Base-by-base conservation (phyloP, 768 basidiomycete genomes). In the Tulasnella sp. region DNA sequence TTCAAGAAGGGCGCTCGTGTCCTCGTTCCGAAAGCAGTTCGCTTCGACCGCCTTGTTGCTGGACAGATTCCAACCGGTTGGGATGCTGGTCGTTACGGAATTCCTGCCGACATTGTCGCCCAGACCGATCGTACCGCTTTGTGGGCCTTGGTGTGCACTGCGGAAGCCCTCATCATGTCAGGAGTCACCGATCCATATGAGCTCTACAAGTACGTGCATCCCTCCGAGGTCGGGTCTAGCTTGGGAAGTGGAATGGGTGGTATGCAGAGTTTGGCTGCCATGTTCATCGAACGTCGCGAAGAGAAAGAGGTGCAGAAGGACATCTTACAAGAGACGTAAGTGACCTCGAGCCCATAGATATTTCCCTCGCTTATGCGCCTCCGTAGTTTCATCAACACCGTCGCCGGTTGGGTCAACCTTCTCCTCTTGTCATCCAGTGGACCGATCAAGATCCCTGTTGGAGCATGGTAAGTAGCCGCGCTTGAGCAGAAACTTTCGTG, bases 231-330 rank as follows among this genome's bases (percentile, higher is more conserved):
- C 81, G 98, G 98, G 80, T 95, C 96, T 3, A 91, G 93, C 80
- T 88, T 99, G 81, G 98, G 98, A 80, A 96, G 95, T 84, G 98
- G 98, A 83, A 99, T 99, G 97, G 98, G 98, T 83, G 98, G 98
- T 84, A 91, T 95, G 82, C 91, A 92, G 80, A 94, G 94, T 84
- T 89, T 98, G 87, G 89, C 93, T 76, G 93, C 94, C 87, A 99
- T 99, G 98, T 99, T 99, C 91, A 98, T 96, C 86, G 98, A 99
- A 85, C 93, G 98, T 82, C 94, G 96, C 58, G 97, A 98, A 84
- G 98, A 98, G 88, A 95, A 94, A 86, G 96, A 98, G 48, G 96
- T 99, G 0, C 98, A 99, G 87, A 99, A 97, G 84, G 98, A 99
- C 84, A 94, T 99, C 82, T 89, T 99, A 64, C 98, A 99, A 86